Percentiles rank a stretch among this genome's conserved stretches.
These are phyloP conservation scores for Abrus pulchellus DNA, from an alignment of 306 rosid species.

Conservation along the genomic window DNA sequence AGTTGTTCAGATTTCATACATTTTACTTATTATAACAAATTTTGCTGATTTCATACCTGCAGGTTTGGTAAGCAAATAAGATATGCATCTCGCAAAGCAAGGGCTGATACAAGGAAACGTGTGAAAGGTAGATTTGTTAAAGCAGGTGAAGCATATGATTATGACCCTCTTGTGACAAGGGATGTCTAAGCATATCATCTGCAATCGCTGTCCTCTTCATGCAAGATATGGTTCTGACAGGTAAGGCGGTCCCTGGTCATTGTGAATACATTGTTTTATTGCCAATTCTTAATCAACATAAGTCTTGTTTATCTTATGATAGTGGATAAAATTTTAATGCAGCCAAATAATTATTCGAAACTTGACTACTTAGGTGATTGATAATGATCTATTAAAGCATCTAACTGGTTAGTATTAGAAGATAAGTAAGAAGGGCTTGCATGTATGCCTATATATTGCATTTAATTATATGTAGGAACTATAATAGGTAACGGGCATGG, in stretches of 20 bases:
- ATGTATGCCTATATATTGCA: slow-evolving; percentile 35
- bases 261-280: slow-evolving; percentile 43
- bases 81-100: slow-evolving; percentile 89
- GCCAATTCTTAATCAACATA: slow-evolving; percentile 8
- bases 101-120: slow-evolving; percentile 94
- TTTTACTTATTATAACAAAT: slow-evolving; percentile 1
- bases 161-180: slow-evolving; percentile 65
- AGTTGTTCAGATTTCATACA: slow-evolving; percentile 19
- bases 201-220: slow-evolving; percentile 40
- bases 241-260: slow-evolving; percentile 34
- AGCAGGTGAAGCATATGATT: slow-evolving; percentile 83
- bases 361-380: slow-evolving; percentile 36
- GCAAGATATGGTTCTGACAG: slow-evolving; percentile 50
- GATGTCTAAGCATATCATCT: slow-evolving; percentile 49
- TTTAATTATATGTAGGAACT: slow-evolving; percentile 26
- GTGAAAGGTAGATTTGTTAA: slow-evolving; percentile 92
- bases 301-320: slow-evolving; percentile 16
- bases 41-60: slow-evolving; percentile 48
- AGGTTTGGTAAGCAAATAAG: slow-evolving; percentile 97
- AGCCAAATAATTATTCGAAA: slow-evolving; percentile 25
- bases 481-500: slow-evolving; percentile 32
- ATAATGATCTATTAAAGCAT: slow-evolving; percentile 42
- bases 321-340: slow-evolving; percentile 35
- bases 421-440: slow-evolving; percentile 35
- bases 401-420: slow-evolving; percentile 47